Evolutionary conservation across 129 eudicot species (phyloP).

Genomic region (Chrysanthemum makinoi): DNA sequence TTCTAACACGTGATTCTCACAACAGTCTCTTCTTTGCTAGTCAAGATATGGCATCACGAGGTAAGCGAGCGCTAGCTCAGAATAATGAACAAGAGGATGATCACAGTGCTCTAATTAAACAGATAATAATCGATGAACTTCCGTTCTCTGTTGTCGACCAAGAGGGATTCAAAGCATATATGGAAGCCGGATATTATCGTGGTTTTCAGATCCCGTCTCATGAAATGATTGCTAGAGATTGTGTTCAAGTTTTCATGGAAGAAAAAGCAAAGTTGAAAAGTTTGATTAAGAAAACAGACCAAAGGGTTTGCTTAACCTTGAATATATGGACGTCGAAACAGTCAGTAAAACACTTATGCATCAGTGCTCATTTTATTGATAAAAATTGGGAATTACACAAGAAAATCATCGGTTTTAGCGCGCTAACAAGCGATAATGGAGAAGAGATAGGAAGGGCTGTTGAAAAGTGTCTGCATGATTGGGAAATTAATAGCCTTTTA

Average conservation of each 20-base stretch:
- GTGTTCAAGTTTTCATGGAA: neutral
- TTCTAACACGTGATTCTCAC: neutral
- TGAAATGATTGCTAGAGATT: neutral
- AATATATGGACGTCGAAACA: neutral
- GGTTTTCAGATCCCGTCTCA: neutral
- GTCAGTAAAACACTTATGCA: slow-evolving; percentile 11
- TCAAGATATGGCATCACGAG: neutral
- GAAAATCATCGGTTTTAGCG: slow-evolving; percentile 11
- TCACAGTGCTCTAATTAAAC: slow-evolving; percentile 8
- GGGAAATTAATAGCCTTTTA: slow-evolving; percentile 9
- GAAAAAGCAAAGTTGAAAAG: slow-evolving; percentile 16
- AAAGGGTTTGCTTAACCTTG: slow-evolving; percentile 16
- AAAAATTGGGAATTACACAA: neutral
- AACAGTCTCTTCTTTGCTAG: neutral
- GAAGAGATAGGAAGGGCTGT: slow-evolving; percentile 17
- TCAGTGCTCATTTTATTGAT: slow-evolving; percentile 19
- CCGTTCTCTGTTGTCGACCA: slow-evolving; percentile 10
- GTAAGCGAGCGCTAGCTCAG: neutral
- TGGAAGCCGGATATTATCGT: neutral
- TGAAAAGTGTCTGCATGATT: slow-evolving; percentile 14
- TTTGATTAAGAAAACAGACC: neutral
- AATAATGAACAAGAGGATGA: neutral
- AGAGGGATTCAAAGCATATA: neutral
- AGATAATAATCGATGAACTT: neutral
- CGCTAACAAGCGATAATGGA: neutral